phyloP scores from a whole-genome alignment of 768 basidiomycete species.

The Russula emetica region DNA sequence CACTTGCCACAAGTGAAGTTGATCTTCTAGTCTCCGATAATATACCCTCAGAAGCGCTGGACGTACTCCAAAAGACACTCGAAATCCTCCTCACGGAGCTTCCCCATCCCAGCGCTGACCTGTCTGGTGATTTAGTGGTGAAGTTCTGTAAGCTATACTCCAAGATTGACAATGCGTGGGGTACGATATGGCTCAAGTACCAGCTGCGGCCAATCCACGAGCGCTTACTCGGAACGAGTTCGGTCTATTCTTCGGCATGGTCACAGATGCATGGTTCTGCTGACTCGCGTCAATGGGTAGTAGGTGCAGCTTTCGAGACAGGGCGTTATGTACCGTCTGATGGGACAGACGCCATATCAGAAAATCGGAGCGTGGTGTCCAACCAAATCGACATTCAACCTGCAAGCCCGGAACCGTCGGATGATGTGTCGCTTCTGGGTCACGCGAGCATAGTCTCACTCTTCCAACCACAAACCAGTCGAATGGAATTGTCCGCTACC shows the following conservation, averaged over 20 bases:
- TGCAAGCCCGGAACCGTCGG: background rate
- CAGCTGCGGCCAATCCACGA: constrained; percentile 5
- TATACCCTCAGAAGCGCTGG: background rate
- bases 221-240: background rate
- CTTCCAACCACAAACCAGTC: background rate
- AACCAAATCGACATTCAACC: background rate
- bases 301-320: background rate
- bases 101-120: background rate
- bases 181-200: constrained; percentile 9
- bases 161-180: background rate
- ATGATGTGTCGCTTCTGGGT: background rate
- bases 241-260: background rate
- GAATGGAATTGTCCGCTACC: background rate
- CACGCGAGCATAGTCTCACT: background rate
- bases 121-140: background rate
- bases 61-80: constrained; percentile 2
- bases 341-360: background rate
- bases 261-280: background rate
- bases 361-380: background rate
- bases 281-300: background rate
- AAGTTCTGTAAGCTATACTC: constrained; percentile 7
- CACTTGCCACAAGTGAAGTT: background rate
- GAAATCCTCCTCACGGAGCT: background rate
- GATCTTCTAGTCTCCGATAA: background rate
- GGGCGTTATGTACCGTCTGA: background rate